phyloP scores from a whole-genome alignment of 352 stramenopile species.

The Albugo candida region DNA sequence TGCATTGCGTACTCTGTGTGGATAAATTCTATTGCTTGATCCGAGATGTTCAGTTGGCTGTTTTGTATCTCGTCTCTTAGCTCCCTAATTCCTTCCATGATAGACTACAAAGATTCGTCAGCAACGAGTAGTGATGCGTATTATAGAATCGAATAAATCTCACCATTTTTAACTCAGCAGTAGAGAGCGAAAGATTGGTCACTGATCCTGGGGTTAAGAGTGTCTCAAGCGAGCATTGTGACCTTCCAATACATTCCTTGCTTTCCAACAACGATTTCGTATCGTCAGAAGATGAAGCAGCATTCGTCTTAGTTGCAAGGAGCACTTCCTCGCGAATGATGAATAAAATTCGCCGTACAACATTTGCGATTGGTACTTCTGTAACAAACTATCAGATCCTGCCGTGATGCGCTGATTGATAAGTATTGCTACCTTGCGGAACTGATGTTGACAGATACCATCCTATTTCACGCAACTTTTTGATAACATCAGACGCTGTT shows the following conservation, averaged over 20 bases:
- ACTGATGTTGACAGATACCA: too few relatives aligned
- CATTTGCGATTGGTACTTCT: constrained; percentile 79
- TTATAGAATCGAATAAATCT: neutral
- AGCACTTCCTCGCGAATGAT: constrained; percentile 77
- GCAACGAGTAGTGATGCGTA: neutral
- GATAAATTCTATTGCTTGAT: constrained; percentile 92
- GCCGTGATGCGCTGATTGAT: neutral
- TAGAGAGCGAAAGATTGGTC: constrained; percentile 63
- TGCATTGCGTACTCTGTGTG: constrained; percentile 76
- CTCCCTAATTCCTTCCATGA: constrained; percentile 90
- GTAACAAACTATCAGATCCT: neutral
- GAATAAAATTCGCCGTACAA: constrained; percentile 76
- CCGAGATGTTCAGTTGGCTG: constrained; percentile 90
- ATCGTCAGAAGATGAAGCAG: neutral
- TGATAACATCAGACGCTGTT: too few relatives aligned
- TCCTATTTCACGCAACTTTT: too few relatives aligned
- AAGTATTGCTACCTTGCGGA: neutral
- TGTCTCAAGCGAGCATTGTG: constrained; percentile 54
- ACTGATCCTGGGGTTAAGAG: constrained; percentile 66
- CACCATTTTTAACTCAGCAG: constrained; percentile 63
- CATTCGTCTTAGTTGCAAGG: constrained; percentile 37
- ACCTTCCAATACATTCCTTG: neutral
- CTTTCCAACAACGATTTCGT: neutral
- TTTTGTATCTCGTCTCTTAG: constrained; percentile 91
- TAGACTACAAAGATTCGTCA: constrained; percentile 31